These are phyloP conservation scores for Gleditsia sinensis DNA, from an alignment of 306 rosid species.

Conservation along the genomic window DNA sequence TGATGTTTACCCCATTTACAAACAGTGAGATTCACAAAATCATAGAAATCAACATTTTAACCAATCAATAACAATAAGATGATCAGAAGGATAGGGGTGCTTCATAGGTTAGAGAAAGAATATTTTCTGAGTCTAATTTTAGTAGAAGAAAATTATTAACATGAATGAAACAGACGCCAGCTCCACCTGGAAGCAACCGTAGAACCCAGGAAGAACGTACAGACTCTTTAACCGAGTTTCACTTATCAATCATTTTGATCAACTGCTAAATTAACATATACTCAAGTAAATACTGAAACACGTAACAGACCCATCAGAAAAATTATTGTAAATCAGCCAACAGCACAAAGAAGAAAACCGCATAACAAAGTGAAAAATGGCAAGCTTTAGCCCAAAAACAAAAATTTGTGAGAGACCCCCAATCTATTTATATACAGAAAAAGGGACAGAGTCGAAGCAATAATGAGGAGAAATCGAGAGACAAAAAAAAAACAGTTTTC, in stretches of 20 bases:
- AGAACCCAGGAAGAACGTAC: not conserved
- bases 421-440: not conserved
- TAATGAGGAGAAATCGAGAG: not conserved
- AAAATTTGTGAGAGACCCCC: not conserved
- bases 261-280: not conserved
- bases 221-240: not conserved
- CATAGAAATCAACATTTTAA: constrained; percentile 16
- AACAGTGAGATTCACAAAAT: constrained; percentile 3
- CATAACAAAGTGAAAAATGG: not conserved
- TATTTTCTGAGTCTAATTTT: not conserved
- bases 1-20: not conserved
- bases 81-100: not conserved
- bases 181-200: not conserved
- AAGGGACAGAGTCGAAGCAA: not conserved
- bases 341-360: not conserved
- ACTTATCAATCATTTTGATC: not conserved
- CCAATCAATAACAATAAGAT: constrained; percentile 8
- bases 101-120: not conserved
- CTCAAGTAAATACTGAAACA: not conserved
- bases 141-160: not conserved
- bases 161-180: not conserved
- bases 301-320: not conserved
- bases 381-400: not conserved
- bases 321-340: constrained; percentile 15
- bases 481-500: not conserved